Base-by-base conservation (phyloP, 768 basidiomycete species). In the Tricholoma sp. region DNA sequence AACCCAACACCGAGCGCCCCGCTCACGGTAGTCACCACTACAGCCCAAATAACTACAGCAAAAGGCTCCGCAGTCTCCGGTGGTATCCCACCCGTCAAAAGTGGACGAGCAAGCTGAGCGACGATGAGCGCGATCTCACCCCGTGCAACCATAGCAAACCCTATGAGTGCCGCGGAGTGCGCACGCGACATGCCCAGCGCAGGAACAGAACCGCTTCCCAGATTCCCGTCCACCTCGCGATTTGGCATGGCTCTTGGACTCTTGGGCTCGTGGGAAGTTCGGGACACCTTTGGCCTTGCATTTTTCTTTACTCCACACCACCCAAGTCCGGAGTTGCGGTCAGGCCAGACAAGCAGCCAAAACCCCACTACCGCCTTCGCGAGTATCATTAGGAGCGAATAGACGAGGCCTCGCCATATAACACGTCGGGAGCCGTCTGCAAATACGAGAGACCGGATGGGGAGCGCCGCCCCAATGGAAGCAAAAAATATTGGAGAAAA, bases 71-170 rank as follows among this genome's bases (percentile, higher is more conserved):
- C 72, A 2, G 54, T 58, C 9, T 43, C 34, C 18, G 64, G 58
- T 4, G 54, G 24, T 37, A 39, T 52, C 18, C 58, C 61, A 18
- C 32, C 27, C 4, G 65, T 57, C 47, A 75, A 68, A 22, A 72
- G 55, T 4, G 71, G 71, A 14, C 69, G 63, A 0, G 74, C 73
- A 18, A 81, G 69, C 56, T 81, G 73, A 34, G 83, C 80, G 29
- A 86, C 79, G 31, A 85, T 80, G 49, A 88, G 73, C 11, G 83
- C 85, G 24, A 88, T 86, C 67, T 88, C 86, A 1, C 87, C 87
- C 2, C 86, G 77, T 0, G 86, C 80, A 34, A 86, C 79, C 79
- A 88, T 82, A 0, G 83, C 84, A 3, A 82, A 65, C 0, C 81
- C 81, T 18, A 85, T 69, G 37, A 85, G 71, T 10, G 69, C 54